Conservation (phyloP, 2,329 filamentous ascomycete species). For the Apiospora marii region DNA sequence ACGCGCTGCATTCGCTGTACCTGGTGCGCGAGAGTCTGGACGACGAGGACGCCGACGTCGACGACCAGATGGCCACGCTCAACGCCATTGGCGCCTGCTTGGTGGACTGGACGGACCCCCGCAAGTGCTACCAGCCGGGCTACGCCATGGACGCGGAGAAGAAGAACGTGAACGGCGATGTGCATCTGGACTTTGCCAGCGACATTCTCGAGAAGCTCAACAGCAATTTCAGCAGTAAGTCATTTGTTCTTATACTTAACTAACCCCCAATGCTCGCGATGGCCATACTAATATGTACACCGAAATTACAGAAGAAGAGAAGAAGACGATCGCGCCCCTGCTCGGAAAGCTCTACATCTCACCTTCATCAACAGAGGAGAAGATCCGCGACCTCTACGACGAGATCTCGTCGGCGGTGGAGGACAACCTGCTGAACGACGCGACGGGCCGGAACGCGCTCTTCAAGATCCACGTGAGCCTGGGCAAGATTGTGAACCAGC, state of each 20-base stretch:
- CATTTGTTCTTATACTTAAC: background rate
- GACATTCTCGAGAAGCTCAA: slow-evolving; percentile 80
- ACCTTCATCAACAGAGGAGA: slow-evolving; percentile 67
- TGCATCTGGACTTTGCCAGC: slow-evolving; percentile 80
- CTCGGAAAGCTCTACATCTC: slow-evolving; percentile 85
- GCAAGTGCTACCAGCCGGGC: slow-evolving; percentile 71
- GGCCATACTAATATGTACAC: background rate
- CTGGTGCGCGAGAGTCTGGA: slow-evolving; percentile 76
- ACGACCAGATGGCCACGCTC: slow-evolving; percentile 81
- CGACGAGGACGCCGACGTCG: slow-evolving; percentile 77
- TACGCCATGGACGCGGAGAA: slow-evolving; percentile 63
- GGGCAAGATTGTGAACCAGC: slow-evolving; percentile 71
- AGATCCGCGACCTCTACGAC: slow-evolving; percentile 64
- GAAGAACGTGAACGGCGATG: slow-evolving; percentile 74
- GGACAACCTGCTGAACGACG: slow-evolving; percentile 65
- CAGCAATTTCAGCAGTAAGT: slow-evolving; percentile 72
- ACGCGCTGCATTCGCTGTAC: slow-evolving; percentile 77
- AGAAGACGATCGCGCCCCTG: slow-evolving; percentile 79
- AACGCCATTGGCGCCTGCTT: slow-evolving; percentile 81
- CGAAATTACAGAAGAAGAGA: slow-evolving; percentile 76
- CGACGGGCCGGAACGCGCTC: slow-evolving; percentile 68
- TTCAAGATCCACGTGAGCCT: slow-evolving; percentile 74
- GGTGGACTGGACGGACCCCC: slow-evolving; percentile 93
- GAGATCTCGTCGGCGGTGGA: slow-evolving; percentile 70
- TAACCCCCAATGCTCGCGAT: background rate